Evolutionary conservation across 73 alveolate genomes (phyloP).

Genomic region (Diophrys sp.): DNA sequence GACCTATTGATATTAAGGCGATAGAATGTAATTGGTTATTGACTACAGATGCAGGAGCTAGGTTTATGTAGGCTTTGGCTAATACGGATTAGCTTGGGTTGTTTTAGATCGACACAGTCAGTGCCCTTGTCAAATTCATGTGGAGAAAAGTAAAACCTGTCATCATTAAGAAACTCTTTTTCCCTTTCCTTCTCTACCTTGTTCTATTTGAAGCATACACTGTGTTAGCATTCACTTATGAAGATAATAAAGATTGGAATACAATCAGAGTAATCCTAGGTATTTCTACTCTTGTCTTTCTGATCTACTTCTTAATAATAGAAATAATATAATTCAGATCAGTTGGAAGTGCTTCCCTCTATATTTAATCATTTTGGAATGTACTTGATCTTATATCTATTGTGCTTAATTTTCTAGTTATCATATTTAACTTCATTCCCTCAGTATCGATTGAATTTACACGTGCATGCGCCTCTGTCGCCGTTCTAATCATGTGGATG

Average conservation of each 20-base stretch:
- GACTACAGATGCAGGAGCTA: conserved; percentile 2
- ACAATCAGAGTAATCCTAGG: background rate
- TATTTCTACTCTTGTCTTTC: conserved; percentile 11
- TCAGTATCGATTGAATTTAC: background rate
- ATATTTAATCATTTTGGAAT: conserved; percentile 48
- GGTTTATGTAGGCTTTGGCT: conserved; percentile 6
- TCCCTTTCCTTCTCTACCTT: conserved; percentile 37
- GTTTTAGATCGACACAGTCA: conserved; percentile 31
- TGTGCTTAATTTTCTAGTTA: conserved; percentile 18
- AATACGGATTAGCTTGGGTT: conserved; percentile 30
- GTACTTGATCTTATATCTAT: conserved; percentile 30
- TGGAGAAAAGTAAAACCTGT: conserved; percentile 21
- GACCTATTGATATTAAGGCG: conserved; percentile 5
- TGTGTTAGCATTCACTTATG: background rate
- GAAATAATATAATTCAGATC: conserved; percentile 14
- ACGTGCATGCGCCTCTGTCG: conserved; percentile 25
- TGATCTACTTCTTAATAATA: conserved; percentile 14
- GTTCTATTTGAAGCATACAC: conserved; percentile 23
- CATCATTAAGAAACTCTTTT: conserved; percentile 16
- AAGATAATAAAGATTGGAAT: conserved; percentile 7
- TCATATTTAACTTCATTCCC: conserved; percentile 7
- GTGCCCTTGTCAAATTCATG: conserved; percentile 23
- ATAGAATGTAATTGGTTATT: conserved; percentile 48
- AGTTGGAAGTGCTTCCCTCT: background rate
- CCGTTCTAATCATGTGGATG: conserved; percentile 44